A percentile compares a stretch with the other conserved stretches of the same genome.
phyloP scores from a whole-genome alignment of 345 rosid genomes.

The Rhodamnia argentea region DNA sequence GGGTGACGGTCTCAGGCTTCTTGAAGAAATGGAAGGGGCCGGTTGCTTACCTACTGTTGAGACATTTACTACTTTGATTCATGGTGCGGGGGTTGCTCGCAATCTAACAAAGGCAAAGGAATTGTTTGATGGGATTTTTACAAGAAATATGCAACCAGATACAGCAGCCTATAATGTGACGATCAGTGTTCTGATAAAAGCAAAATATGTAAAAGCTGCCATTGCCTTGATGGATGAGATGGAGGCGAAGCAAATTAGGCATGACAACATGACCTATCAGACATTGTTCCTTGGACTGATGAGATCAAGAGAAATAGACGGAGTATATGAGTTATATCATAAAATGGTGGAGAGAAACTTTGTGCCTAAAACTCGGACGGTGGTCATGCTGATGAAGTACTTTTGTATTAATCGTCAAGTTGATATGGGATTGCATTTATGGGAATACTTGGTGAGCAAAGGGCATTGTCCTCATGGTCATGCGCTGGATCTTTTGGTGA shows the following conservation, averaged over 20 bases:
- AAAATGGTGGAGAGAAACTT: constrained; percentile 45
- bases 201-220: constrained; percentile 45
- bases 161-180: constrained; percentile 68
- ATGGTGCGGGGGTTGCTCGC: constrained; percentile 59
- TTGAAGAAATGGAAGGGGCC: constrained; percentile 58
- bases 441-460: constrained; percentile 52
- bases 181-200: constrained; percentile 43
- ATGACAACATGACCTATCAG: constrained; percentile 57
- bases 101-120: constrained; percentile 50
- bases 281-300: constrained; percentile 60
- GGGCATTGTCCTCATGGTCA: constrained; percentile 77
- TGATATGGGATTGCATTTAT: constrained; percentile 50
- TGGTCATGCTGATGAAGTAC: constrained; percentile 76
- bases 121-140: constrained; percentile 50
- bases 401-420: constrained; percentile 45
- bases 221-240: constrained; percentile 59
- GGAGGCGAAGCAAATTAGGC: constrained; percentile 43
- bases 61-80: constrained; percentile 73
- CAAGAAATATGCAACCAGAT: constrained; percentile 44
- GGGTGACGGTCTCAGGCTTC: constrained; percentile 60
- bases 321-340: constrained; percentile 34
- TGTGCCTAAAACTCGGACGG: constrained; percentile 59
- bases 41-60: constrained; percentile 32
- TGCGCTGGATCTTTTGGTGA: constrained; percentile 64
- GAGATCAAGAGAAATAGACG: constrained; percentile 42